phyloP scores from a whole-genome alignment of 2,329 filamentous ascomycete genomes.

The Diplodia sapinea region DNA sequence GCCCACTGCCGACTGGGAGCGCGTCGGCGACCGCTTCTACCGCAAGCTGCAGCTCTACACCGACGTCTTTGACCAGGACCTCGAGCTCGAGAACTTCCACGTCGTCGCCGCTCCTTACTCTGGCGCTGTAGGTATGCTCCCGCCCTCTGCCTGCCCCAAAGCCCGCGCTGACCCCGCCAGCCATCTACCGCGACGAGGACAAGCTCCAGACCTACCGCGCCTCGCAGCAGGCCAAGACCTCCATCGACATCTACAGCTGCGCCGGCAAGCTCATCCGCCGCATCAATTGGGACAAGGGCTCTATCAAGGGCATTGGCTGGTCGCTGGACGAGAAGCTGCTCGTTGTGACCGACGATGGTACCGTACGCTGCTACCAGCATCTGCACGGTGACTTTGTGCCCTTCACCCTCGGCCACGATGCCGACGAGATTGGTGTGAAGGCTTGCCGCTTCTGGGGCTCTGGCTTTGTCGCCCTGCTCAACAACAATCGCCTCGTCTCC shows the following conservation, averaged over 20 bases:
- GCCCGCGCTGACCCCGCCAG: slow-evolving; percentile 43
- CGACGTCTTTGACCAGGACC: slow-evolving; percentile 86
- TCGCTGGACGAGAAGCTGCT: slow-evolving; percentile 93
- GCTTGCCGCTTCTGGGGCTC: slow-evolving; percentile 90
- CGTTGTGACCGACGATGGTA: slow-evolving; percentile 86
- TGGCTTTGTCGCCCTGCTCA: slow-evolving; percentile 90
- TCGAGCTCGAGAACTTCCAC: slow-evolving; percentile 94
- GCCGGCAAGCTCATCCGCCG: slow-evolving; percentile 85
- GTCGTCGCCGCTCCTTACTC: slow-evolving; percentile 91
- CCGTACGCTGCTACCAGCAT: slow-evolving; percentile 86
- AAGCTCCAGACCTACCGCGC: slow-evolving; percentile 82
- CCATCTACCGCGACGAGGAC: slow-evolving; percentile 84
- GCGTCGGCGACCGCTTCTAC: slow-evolving; percentile 91
- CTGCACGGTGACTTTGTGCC: slow-evolving; percentile 95
- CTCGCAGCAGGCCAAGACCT: slow-evolving; percentile 73
- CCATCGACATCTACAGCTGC: slow-evolving; percentile 93
- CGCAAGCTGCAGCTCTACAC: slow-evolving; percentile 94
- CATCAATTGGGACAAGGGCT: slow-evolving; percentile 88
- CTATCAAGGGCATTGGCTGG: slow-evolving; percentile 90
- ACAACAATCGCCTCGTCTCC: slow-evolving; percentile 83
- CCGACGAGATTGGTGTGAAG: slow-evolving; percentile 84
- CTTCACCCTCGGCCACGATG: slow-evolving; percentile 87
- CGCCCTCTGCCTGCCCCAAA: slow-evolving; percentile 31
- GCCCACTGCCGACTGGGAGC: slow-evolving; percentile 91
- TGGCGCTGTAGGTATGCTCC: slow-evolving; percentile 79